Evolutionary conservation across 306 rosid genomes (phyloP).

Genomic region (Lupinus albus): DNA sequence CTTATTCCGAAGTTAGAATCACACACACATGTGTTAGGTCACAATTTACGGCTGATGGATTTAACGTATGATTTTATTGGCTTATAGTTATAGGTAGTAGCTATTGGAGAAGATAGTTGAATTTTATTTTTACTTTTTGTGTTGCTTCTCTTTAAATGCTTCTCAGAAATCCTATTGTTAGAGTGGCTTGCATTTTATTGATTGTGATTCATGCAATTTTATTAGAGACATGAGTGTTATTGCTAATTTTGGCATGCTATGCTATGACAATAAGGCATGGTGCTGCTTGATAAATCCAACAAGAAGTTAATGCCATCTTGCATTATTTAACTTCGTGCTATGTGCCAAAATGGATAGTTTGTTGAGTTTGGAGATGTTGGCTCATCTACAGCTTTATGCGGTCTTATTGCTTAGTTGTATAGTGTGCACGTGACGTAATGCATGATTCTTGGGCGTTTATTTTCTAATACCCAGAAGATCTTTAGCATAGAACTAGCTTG

Average conservation of each 20-base stretch:
- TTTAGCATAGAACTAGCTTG: neutral
- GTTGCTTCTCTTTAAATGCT: neutral
- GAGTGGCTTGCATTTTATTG: slow-evolving; percentile 25
- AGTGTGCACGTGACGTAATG: neutral
- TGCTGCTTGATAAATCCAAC: too few species aligned
- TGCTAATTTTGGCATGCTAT: slow-evolving; percentile 13
- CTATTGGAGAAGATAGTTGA: neutral
- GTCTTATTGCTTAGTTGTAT: neutral
- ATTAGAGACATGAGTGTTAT: neutral
- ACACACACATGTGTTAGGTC: neutral
- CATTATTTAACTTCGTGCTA: neutral
- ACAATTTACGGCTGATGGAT: neutral
- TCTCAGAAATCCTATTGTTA: neutral
- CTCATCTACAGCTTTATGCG: neutral
- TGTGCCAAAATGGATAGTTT: neutral
- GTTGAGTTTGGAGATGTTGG: slow-evolving; percentile 6
- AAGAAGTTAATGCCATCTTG: neutral
- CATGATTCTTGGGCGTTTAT: neutral
- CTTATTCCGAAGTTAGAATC: neutral
- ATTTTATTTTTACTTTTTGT: neutral
- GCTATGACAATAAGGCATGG: neutral
- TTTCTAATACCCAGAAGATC: neutral
- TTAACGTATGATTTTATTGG: neutral
- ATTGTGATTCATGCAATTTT: slow-evolving; percentile 11
- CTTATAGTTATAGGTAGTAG: too few species aligned